phyloP scores from a whole-genome alignment of 331 rosid species.

The Quercus lobata region DNA sequence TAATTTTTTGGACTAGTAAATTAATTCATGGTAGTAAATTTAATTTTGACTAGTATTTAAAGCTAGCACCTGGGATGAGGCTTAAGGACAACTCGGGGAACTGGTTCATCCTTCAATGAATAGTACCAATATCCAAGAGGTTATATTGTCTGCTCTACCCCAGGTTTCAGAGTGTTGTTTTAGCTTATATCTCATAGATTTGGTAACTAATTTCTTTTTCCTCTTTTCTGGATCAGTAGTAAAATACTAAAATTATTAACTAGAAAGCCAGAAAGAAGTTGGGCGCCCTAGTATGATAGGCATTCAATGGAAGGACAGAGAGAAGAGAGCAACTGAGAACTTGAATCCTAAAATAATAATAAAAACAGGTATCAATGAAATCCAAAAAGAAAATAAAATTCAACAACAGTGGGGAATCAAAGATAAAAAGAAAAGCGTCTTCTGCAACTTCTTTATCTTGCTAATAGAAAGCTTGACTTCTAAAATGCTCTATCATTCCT shows the following conservation, averaged over 20 bases:
- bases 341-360: neutral
- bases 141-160: neutral
- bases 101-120: neutral
- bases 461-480: neutral
- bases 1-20: neutral
- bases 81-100: neutral
- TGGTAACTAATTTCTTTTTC: no score
- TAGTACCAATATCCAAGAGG: no score
- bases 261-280: neutral
- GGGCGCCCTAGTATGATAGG: neutral
- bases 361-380: neutral
- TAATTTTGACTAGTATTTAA: neutral
- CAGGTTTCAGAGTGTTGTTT: no score
- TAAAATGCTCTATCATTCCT: neutral
- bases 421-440: neutral
- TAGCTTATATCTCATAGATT: no score
- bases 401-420: neutral
- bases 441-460: neutral
- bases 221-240: neutral
- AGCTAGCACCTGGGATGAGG: neutral
- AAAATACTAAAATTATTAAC: neutral
- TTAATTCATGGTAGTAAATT: neutral
- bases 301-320: neutral
- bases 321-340: neutral
- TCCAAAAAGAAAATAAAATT: neutral